Base-by-base conservation (phyloP, 352 stramenopile species). In the Phytophthora melonis region DNA sequence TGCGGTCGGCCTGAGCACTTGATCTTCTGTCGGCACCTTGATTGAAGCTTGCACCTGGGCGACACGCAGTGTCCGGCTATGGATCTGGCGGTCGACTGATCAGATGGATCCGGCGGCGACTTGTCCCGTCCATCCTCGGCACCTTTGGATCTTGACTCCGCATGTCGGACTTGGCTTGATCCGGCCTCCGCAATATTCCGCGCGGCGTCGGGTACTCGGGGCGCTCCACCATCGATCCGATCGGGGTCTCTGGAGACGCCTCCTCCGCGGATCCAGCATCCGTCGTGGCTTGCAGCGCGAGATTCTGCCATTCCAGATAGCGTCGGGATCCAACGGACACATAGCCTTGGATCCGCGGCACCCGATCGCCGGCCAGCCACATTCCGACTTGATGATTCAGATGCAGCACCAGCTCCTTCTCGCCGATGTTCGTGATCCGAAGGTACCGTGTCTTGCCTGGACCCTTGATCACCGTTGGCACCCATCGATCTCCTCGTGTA, bases 261-360 rank as follows among this genome's bases (percentile, higher is more conserved):
- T 2, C 13, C 7, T 27, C 9, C 36, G 3, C 1, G 25, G 25
- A n/a, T 64, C 55, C 21, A 59, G 3, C 3, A 0, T 32, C 27
- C 5, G 27, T 32, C 4, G 7, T 32, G 27, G 27, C 27, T 1
- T 32, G 39, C 9, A 59, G 67, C 14, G 68, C 63, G 0, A 76
- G 41, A 1, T 69, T 68, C 11, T 72, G 39, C 58, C 63, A 76
- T 14, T 68, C 69, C 6, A 21, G 16, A 25, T 76, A 32, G 5
- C 27, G 27, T 0, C 27, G 27, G 27, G 27, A 32, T 32, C 27
- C 27, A 1, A 32, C 27, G 68, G 50, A 66, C 5, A 76, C 58
- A 14, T 45, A 72, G 1, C 61, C 43, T 34, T 39, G 55, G 7
- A n/a, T 5, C n/a, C 61, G 57, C 2, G 60, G 47, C 1, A 75